These are phyloP conservation scores for Aspergillus niger DNA, from an alignment of 2,329 filamentous ascomycete genomes.

Conservation along the genomic window DNA sequence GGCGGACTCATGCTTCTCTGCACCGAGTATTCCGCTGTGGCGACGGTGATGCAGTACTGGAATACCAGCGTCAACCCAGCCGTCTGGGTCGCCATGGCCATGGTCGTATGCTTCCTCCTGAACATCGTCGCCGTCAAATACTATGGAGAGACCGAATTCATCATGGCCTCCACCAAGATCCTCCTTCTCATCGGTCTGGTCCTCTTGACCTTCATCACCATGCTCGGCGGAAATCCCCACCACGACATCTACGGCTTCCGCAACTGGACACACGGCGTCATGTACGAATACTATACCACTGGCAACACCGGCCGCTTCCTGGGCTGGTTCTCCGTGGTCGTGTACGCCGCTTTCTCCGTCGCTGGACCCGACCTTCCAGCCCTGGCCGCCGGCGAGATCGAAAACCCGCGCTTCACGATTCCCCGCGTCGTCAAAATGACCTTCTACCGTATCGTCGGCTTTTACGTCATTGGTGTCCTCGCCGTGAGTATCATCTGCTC, in stretches of 20 bases:
- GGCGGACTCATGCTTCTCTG: slow-evolving; percentile 49
- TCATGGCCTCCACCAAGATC: slow-evolving; percentile 68
- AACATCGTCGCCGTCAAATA: slow-evolving; percentile 71
- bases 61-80: slow-evolving; percentile 44
- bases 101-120: slow-evolving; percentile 53
- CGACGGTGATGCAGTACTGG: slow-evolving; percentile 51
- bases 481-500: slow-evolving; percentile 69
- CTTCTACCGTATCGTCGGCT: slow-evolving; percentile 73
- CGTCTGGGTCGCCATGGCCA: slow-evolving; percentile 46
- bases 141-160: slow-evolving; percentile 75
- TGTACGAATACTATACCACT: slow-evolving; percentile 64
- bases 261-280: slow-evolving; percentile 63
- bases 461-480: slow-evolving; percentile 73
- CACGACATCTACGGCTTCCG: slow-evolving; percentile 71
- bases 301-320: slow-evolving; percentile 68
- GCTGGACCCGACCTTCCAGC: slow-evolving; percentile 64
- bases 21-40: slow-evolving; percentile 51
- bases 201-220: slow-evolving; percentile 74
- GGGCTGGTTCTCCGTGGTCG: slow-evolving; percentile 72
- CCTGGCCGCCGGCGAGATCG: slow-evolving; percentile 64
- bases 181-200: slow-evolving; percentile 69
- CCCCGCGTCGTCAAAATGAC: slow-evolving; percentile 73
- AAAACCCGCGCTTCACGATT: slow-evolving; percentile 69
- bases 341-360: slow-evolving; percentile 66
- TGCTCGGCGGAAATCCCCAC: slow-evolving; percentile 76